Base-by-base conservation (phyloP, 495 filamentous ascomycete species). In the Trichoderma reesei region DNA sequence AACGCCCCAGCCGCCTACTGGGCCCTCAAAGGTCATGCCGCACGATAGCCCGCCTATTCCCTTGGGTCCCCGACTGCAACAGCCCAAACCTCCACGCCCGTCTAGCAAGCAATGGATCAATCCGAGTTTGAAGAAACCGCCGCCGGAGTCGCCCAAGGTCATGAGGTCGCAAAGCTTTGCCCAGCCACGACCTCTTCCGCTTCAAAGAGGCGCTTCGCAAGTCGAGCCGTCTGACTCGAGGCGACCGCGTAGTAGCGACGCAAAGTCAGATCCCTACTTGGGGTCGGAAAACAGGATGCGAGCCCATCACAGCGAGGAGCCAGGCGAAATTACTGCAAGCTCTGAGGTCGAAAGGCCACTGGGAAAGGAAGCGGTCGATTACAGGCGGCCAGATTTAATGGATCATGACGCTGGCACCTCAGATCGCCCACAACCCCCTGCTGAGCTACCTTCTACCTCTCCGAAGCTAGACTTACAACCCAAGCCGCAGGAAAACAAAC, bases 21-120 rank as follows among this genome's bases (percentile, higher is more conserved):
- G 76, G 3, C 78, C 78, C 0, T 76, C 78, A 1, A 80, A 82
- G 44, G 76, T 80, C 4, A 77, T 77, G 3, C 77, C 83, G 13
- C 73, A 76, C 5, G 82, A 85, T 71, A 76, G 79, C 60, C 80
- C 82, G 13, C 77, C 74, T 38, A 83, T 86, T 34, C 85, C 85
- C 13, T 80, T 81, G 0, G 85, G 83, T 3, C 84, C 85, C 36
- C 81, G 85, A 36, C 82, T 82, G 31, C 80, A 82, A 20, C 73
- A 74, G 60, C 70, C 75, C 36, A 74, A 69, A 34, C 63, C 65
- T 67, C 41, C 69, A 5, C 71, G 75, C 18, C 75, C 75, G 9
- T 77, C 76, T 2, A 85, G 80, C 65, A 86, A 86, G 63, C 83
- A 83, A 69, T 88, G 85, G 85, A 79, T 84, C 63, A 86, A 85